Base-by-base conservation (phyloP, 257 asterid genomes). In the Henckelia pumila region DNA sequence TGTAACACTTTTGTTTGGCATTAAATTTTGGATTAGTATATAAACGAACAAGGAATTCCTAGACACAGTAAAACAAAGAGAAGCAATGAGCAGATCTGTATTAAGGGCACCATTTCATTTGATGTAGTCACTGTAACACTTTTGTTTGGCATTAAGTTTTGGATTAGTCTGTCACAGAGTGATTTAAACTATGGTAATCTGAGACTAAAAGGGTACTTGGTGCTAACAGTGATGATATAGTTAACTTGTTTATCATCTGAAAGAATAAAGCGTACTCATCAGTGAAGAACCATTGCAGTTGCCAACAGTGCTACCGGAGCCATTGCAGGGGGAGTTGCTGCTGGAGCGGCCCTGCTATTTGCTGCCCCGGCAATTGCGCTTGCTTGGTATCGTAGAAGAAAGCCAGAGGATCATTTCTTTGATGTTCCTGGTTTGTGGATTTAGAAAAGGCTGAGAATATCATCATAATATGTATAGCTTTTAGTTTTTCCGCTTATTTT, bases 291-390 rank as follows among this genome's bases (percentile, higher is more conserved):
- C 37, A 25, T 62, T 86, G 78, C 86, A 88, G 88, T 83, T 72
- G 80, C 87, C n/a, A 82, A 82, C 69, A 66, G 96, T 75, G 89
- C 84, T 40, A 88, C 95, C 26, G 94, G 88, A 24, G 92, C 97
- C 66, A 92, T 88, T 77, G 96, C 95, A 49, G 95, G 95, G 75
- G 97, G 55, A 6, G 55, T 47, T 47, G 55, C 55, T 14, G 55
- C 55, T 17, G 55, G 55, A 47, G 55, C 55, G 6, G 55, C 55
- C 55, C 55, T 47, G 2, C 55, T 47, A 47, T 47, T 47, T 47
- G 55, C 55, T 47, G 21, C 20, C 55, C 55, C 55, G 0, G 55
- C 55, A 47, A 47, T 47, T 47, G 55, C 55, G 3, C 55, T 47
- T 47, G 55, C 55, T 47, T 47, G 21, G 21, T 47, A 16, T 47